Percentiles rank a stretch among this genome's conserved stretches.
Evolutionary conservation across 176 grass and related monocot species (phyloP).

Genomic region (Oryza longistaminata): DNA sequence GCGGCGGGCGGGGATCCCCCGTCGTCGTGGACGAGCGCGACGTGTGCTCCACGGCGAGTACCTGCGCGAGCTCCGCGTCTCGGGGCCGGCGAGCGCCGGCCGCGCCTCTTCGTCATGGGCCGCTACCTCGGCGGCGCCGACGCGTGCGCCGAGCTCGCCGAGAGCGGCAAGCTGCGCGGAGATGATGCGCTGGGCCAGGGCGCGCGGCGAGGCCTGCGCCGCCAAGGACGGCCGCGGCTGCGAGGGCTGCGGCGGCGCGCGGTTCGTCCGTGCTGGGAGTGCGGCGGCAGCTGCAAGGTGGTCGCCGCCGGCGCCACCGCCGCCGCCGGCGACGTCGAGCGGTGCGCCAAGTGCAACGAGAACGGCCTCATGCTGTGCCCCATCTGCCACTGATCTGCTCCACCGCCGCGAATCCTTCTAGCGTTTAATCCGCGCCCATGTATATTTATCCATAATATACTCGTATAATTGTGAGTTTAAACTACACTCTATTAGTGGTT

Average conservation of each 20-base stretch:
- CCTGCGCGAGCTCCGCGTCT: conserved; percentile 77
- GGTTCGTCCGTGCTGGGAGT: conserved; percentile 84
- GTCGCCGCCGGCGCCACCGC: not conserved
- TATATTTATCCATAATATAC: not conserved
- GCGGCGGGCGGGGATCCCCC: conserved; percentile 29
- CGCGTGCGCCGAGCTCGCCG: conserved; percentile 48
- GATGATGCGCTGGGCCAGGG: conserved; percentile 73
- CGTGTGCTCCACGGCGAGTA: conserved; percentile 75
- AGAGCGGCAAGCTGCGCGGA: conserved; percentile 69
- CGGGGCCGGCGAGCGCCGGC: conserved; percentile 61
- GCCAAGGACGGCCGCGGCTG: conserved; percentile 66
- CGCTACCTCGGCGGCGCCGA: conserved; percentile 82
- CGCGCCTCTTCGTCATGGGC: conserved; percentile 72
- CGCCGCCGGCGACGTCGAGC: conserved; percentile 29
- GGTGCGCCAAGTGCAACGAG: conserved; percentile 84
- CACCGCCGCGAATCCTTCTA: not conserved
- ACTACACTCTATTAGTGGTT: not conserved
- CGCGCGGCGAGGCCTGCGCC: conserved; percentile 39
- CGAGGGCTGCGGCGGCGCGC: conserved; percentile 72
- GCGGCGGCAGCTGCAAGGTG: conserved; percentile 84
- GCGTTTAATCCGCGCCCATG: not conserved
- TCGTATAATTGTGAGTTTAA: not conserved
- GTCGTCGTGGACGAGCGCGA: conserved; percentile 67
- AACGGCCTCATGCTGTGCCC: conserved; percentile 88
- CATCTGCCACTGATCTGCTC: conserved; percentile 63